Base-by-base conservation (phyloP, 2,329 filamentous ascomycete genomes). In the Amylocarpus encephaloides region DNA sequence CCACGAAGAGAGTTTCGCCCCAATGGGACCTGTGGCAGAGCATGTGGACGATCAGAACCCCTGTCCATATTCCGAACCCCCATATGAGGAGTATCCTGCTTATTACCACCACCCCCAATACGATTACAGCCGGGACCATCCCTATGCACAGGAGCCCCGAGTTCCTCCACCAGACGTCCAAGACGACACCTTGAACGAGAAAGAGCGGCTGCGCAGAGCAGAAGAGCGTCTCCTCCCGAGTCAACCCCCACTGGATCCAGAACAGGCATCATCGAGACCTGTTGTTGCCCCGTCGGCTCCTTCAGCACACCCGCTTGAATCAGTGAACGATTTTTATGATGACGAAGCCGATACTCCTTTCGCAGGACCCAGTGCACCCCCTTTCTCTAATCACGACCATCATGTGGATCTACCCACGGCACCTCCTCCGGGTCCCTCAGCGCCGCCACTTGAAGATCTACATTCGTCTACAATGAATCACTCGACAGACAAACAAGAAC, bases 211-310 rank as follows among this genome's bases (percentile, higher is more conserved):
- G 51, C 80, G 84, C 42, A 80, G 80, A 51, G 89, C 88, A 36
- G 91, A 96, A 69, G 79, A 85, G 58, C 79, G 83, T 42, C 71
- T 96, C 5, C 69, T 96, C 18, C 92, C 92, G 2, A 95, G 90
- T 62, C 83, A 83, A 60, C 91, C 88, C 12, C 78, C 86, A 67
- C 65, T 70, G 32, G 60, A 66, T 11, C 66, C 68, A 29, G 71
- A 68, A 9, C 66, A 66, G 0, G 70, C 73, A 9, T 78, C 69
- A 16, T 49, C 58, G 49, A 44, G 52, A 48, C 50, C 61, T 58
- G 42, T 60, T 60, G n/a, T 62, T 59, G 36, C 70, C 26, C 49
- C 76, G 32, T 71, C 74, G 32, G 70, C 71, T 13, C 71, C 72
- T 10, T 64, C 68, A 11, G 65, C 72, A 7, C 64, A 68, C 13